Percentiles rank a stretch among this genome's conserved stretches.
phyloP scores from a whole-genome alignment of 164 flowering plant genomes.

The Chloranthus sessilifolius region DNA sequence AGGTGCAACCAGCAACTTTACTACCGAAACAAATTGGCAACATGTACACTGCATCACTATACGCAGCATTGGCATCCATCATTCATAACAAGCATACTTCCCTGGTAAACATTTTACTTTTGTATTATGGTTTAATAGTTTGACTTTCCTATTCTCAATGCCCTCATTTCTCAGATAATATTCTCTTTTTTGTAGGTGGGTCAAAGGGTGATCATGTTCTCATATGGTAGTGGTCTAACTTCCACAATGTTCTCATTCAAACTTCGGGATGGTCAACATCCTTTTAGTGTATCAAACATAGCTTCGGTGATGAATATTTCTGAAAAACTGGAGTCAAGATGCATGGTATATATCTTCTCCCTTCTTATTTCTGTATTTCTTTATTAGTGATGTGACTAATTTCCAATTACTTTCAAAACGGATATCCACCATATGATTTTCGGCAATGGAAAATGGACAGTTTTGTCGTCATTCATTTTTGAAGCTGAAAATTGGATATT shows the following conservation, averaged over 20 bases:
- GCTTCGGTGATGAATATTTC: conserved; percentile 57
- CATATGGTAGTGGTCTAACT: conserved; percentile 88
- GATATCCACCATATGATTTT: no score
- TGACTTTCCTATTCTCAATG: neutral
- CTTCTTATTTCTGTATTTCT: neutral
- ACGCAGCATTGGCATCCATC: conserved; percentile 91
- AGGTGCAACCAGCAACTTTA: conserved; percentile 86
- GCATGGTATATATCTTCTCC: conserved; percentile 47
- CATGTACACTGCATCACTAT: conserved; percentile 99
- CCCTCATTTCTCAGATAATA: no score
- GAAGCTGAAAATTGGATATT: no score
- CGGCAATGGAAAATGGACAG: no score
- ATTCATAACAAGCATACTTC: conserved; percentile 59
- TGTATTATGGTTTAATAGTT: neutral
- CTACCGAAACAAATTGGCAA: conserved; percentile 97
- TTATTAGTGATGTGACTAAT: no score
- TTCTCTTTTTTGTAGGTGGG: conserved; percentile 46
- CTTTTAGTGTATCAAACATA: conserved; percentile 88
- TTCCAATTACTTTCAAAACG: no score
- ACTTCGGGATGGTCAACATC: conserved; percentile 53
- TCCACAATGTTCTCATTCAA: conserved; percentile 86
- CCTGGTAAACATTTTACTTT: conserved; percentile 47
- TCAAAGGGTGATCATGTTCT: conserved; percentile 73
- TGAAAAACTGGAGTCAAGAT: conserved; percentile 70
- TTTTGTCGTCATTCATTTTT: no score